A percentile compares a stretch with the other conserved stretches of the same genome.
These are phyloP conservation scores for Meredithiella fracta DNA, from an alignment of 2,329 filamentous ascomycete genomes.

Conservation along the genomic window DNA sequence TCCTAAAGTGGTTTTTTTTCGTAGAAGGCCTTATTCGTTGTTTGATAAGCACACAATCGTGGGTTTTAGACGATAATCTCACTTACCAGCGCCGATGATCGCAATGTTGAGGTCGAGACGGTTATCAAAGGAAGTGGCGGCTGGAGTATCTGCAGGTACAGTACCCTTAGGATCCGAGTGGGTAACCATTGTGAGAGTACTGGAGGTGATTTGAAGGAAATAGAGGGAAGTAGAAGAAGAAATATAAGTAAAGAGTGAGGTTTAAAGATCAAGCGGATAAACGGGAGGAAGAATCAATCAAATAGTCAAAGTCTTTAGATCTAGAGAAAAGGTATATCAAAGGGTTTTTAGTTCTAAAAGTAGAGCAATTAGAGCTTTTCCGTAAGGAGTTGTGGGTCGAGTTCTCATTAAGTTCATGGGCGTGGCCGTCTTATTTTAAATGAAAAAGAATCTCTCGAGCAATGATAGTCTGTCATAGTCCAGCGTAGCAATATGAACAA, in stretches of 20 bases:
- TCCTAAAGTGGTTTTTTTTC: neutral
- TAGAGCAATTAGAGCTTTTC: too few species aligned
- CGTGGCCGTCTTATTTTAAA: neutral
- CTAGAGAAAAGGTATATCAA: neutral
- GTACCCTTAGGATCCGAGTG: conserved; percentile 8
- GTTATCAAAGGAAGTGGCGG: neutral
- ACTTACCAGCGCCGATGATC: conserved; percentile 34
- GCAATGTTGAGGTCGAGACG: conserved; percentile 26
- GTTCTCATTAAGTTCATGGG: neutral
- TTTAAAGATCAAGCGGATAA: neutral
- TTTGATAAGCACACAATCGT: neutral
- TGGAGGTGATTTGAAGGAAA: neutral
- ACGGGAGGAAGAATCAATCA: neutral
- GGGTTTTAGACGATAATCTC: neutral
- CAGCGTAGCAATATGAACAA: too few species aligned
- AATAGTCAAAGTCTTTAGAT: neutral
- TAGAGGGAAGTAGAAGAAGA: neutral
- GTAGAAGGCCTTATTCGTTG: too few species aligned
- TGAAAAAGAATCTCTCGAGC: too few species aligned
- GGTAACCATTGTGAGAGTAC: conserved; percentile 12
- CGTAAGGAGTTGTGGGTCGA: too few species aligned
- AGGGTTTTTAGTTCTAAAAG: neutral
- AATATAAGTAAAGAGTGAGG: too few species aligned
- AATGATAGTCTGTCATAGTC: too few species aligned
- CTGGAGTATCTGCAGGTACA: conserved; percentile 4